Base-by-base conservation (phyloP, 1,139 yeast species). In the Yamadazyma oceani region DNA sequence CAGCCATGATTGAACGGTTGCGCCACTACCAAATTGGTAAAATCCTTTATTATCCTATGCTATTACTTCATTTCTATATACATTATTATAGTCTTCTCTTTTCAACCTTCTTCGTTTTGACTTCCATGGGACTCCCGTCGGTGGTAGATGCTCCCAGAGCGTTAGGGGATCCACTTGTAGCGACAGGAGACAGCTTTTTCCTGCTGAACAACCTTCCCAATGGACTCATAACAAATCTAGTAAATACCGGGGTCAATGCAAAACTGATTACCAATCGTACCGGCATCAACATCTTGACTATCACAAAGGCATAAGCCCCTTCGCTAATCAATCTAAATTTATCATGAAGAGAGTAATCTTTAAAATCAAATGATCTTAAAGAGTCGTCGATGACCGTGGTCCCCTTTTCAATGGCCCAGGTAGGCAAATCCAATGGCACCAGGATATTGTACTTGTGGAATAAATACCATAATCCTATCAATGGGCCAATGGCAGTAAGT, bases 291-390 rank as follows among this genome's bases (percentile, higher is more conserved):
- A 69, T 66, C 55, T 88, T 90, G 17, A 88, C 92, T 9, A 85
- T 63, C 2, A 87, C 89, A 54, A 85, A 90, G 0, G 97, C 83
- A 34, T 87, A 78, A 0, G 96, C 95, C n/a, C 97, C 97, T 40
- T 89, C 90, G 49, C 80, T 64, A 2, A 87, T 69, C 24, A 84
- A 61, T 33, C 64, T 65, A 24, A 84, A 69, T 50, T 84, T 82
- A 24, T 76, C 80, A 39, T 66, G 73, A 26, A 78, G 53, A 29
- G 73, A 60, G 51, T 62, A 57, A 31, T 59, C 48, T 17, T 58
- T 38, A 46, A 66, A 58, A 46, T 72, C 67, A 41, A 60, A 64
- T 17, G 53, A 54, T 19, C 53, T 53, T 50, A 70, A 41, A 10
- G 66, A 69, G 25, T 67, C 66, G 44, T 81, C 81, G 38, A 85